These are phyloP conservation scores for Metrosideros polymorpha DNA, from an alignment of 441 rosid genomes.

Conservation along the genomic window DNA sequence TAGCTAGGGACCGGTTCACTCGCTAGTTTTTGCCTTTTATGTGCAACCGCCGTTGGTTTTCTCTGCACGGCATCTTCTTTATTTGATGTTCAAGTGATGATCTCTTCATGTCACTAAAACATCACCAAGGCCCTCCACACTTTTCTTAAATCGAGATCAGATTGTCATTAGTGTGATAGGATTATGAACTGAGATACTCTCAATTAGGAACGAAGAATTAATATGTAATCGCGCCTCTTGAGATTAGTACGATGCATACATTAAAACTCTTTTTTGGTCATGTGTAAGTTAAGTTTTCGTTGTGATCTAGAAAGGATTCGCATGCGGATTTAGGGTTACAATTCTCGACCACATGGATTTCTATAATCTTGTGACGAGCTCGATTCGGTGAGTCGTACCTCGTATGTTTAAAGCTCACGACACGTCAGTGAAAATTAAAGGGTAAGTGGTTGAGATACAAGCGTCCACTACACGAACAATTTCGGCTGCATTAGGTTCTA, in stretches of 20 bases:
- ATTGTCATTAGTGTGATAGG: background rate
- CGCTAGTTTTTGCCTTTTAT: background rate
- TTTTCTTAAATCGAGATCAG: background rate
- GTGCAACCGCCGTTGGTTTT: background rate
- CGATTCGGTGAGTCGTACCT: no score
- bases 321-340: background rate
- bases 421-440: background rate
- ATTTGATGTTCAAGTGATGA: background rate
- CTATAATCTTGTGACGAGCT: background rate
- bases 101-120: background rate
- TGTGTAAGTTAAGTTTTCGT: background rate
- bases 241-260: background rate
- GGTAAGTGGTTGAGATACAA: background rate
- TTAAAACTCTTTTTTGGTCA: background rate
- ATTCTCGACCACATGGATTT: background rate
- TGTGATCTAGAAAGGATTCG: background rate
- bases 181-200: background rate
- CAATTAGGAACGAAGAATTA: background rate
- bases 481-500: background rate
- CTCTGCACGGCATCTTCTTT: background rate
- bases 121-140: background rate
- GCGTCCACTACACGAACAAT: rapidly evolving
- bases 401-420: background rate
- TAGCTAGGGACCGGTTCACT: background rate
- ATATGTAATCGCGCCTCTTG: background rate